Percentiles rank a stretch among this genome's conserved stretches.
phyloP scores from a whole-genome alignment of 176 grass and related monocot genomes.

The Dendrocalamus sinicus region DNA sequence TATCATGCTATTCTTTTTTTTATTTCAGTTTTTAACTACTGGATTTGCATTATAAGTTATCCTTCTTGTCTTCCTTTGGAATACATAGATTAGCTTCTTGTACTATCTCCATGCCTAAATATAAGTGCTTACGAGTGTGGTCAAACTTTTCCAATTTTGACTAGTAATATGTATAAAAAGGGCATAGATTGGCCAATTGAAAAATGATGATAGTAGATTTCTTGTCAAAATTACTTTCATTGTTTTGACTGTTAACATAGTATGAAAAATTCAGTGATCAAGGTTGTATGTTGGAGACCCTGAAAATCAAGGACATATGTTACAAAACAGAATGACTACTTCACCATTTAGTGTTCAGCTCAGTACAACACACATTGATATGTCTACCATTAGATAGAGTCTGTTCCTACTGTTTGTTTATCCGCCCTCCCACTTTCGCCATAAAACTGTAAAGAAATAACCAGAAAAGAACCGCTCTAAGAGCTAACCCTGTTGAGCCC shows the following conservation, averaged over 20 bases:
- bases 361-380: not conserved
- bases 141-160: not conserved
- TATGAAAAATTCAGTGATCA: not conserved
- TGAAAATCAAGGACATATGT: not conserved
- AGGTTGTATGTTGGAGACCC: not conserved
- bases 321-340: not conserved
- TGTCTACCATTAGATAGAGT: not conserved
- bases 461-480: not conserved
- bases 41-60: not conserved
- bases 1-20: not conserved
- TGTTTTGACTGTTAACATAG: constrained; percentile 8
- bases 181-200: not conserved
- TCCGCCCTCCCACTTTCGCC: not conserved
- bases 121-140: not conserved
- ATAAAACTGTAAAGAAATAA: not conserved
- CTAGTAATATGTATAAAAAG: not conserved
- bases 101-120: not conserved
- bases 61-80: not conserved
- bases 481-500: not conserved
- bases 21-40: not conserved
- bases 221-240: not conserved
- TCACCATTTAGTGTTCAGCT: not conserved
- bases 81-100: not conserved
- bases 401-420: not conserved
- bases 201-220: constrained; percentile 27